These are phyloP conservation scores for Candida fluviatilis DNA, from an alignment of 805 yeast species.

Conservation along the genomic window DNA sequence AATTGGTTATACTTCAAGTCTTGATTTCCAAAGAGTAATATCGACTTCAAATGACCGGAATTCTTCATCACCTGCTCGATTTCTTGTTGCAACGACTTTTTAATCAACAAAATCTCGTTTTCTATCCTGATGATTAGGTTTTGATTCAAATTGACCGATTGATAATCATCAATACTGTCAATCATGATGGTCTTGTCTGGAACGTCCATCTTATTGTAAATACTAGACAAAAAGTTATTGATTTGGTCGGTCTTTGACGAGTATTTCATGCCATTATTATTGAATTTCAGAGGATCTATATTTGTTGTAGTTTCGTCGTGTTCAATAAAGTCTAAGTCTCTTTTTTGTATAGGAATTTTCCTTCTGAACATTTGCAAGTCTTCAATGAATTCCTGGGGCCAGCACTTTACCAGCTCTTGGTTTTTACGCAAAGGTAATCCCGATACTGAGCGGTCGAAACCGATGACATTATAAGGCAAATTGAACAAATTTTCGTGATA, in stretches of 20 bases:
- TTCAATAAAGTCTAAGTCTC: constrained; percentile 33
- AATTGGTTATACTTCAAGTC: constrained; percentile 28
- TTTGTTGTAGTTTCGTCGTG: constrained; percentile 14
- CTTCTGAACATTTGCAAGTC: constrained; percentile 29
- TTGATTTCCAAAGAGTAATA: constrained; percentile 20
- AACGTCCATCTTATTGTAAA: constrained; percentile 18
- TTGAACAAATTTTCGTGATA: constrained; percentile 23
- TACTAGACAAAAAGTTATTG: constrained; percentile 12
- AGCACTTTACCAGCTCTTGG: constrained; percentile 19
- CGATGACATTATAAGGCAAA: constrained; percentile 37
- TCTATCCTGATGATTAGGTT: constrained; percentile 16
- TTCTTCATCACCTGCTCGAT: constrained; percentile 23
- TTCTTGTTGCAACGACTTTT: constrained; percentile 26
- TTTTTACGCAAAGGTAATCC: constrained; percentile 32
- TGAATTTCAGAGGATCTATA: constrained; percentile 14
- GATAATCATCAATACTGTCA: constrained; percentile 26
- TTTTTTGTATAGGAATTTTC: constrained; percentile 27
- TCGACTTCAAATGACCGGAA: constrained; percentile 14
- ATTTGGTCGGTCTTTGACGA: constrained; percentile 6
- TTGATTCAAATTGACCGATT: constrained; percentile 15
- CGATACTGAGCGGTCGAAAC: constrained; percentile 35
- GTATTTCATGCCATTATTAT: constrained; percentile 1
- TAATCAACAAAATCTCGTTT: constrained; percentile 25
- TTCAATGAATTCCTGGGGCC: constrained; percentile 37
- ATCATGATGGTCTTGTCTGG: constrained; percentile 25